These are phyloP conservation scores for Tetrahymena borealis DNA, from an alignment of 73 alveolate species.

Conservation along the genomic window DNA sequence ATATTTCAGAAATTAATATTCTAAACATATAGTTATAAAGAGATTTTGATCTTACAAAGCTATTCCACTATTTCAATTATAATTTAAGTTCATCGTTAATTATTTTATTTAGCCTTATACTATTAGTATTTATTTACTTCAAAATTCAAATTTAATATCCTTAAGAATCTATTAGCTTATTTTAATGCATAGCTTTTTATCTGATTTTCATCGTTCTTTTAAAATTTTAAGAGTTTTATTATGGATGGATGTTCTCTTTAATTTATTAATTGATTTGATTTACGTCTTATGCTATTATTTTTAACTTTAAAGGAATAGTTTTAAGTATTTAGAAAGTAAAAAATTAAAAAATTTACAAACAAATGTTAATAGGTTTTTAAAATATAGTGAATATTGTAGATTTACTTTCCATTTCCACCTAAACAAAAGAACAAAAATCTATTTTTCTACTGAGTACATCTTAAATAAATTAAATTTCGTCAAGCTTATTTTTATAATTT, in stretches of 20 bases:
- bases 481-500: background rate
- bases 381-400: background rate
- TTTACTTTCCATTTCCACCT: background rate
- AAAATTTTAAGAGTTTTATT: background rate
- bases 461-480: background rate
- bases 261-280: too few species aligned
- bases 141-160: background rate
- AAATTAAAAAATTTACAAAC: too few species aligned
- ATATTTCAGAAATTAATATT: too few species aligned
- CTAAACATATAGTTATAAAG: background rate
- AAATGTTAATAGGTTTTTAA: background rate
- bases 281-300: background rate
- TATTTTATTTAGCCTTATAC: background rate
- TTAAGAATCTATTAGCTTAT: background rate
- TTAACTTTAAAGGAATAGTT: background rate
- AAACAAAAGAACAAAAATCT: background rate
- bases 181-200: background rate
- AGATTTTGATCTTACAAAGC: background rate
- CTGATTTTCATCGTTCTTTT: background rate
- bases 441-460: background rate
- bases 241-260: too few species aligned
- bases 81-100: background rate
- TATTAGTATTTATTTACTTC: background rate
- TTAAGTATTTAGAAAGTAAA: background rate
- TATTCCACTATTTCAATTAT: background rate